Base-by-base conservation (phyloP, 495 filamentous ascomycete genomes). In the Hypoxylon cercidicola region DNA sequence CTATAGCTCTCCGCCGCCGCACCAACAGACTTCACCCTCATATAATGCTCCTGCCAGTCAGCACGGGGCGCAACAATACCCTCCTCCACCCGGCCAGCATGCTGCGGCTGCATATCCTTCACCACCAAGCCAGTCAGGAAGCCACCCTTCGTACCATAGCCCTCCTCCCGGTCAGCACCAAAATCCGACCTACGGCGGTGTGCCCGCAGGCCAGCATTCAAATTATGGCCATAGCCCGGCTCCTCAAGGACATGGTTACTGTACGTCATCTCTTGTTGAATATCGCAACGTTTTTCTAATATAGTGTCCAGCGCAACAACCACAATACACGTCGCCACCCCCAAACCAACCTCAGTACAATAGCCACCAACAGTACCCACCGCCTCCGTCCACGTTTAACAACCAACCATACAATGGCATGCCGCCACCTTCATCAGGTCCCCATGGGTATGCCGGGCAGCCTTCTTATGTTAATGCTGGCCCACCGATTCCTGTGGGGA, bases 401-500 rank as follows among this genome's bases (percentile, higher is more conserved):
- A 68, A 68, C 55, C 65, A 16, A n/a, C 47, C 60, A 41, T 68
- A 68, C 54, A 75, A 50, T 11, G 30, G 30, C 56, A 72, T 62
- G 50, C 67, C 63, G 13, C 67, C 69, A 25, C 60, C 70, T 48
- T 57, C 72, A 20, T 59, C 64, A 43, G 60, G 58, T n/a, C 57
- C 69, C 18, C 75, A 74, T 35, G 64, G 67, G 9, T 79, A 79
- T 37, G 43, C 69, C 28, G 65, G 67, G 13, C 70, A 72, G 44
- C 64, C 66, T 40, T 60, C 69, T 11, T 74, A 77, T 49, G 66
- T 71, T 2, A 62, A 64, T 34, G 68, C 66, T 18, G 70, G 64
- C 1, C 67, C 77, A 21, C 67, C 73, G 4, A 55, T 73, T 16
- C 75, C 75, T 32, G 57, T 71, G 23, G 72, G 59, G 18, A 72